Evolutionary conservation across 2,329 filamentous ascomycete species (phyloP), one percentile per base, ranked within the genome.

Genomic region (Apiospora arundinis): DNA sequence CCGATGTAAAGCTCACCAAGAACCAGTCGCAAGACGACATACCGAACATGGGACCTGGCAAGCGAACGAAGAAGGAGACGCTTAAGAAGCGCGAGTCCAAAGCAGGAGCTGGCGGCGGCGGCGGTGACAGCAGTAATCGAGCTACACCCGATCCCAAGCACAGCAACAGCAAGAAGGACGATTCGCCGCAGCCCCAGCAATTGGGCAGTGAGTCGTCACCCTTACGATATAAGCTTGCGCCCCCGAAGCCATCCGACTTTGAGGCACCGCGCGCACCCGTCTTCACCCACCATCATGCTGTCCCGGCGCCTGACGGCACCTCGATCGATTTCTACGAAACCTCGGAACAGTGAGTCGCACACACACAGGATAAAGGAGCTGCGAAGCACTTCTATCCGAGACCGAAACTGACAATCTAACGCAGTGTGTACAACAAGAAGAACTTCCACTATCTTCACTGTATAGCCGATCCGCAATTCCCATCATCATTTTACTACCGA

Each of bases 381-480:
- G 69, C 32, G 67, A 71, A 40, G 37, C 18, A 1, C 65, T 69
- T 42, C 69, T 56, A 42, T 16, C 68, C 32, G 8, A 40, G 1
- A 6, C 32, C 32, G 56, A 60, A n/a, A n/a, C 73, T 73, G 69
- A 75, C 68, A 8, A 8, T 44, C 8, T 18, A 42, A 16, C 9
- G 52, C 65, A 89, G 88, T 78, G 88, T 90, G 21, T 88, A 85
- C 71, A 92, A 92, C 74, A 91, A 91, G 76, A 91, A 90, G 77
- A 89, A 92, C 70, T 98, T 95, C 80, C 92, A 94, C 72, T 98
- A 98, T 80, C 93, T 92, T 44, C 93, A 95, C 77, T 97, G 94
- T 80, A 95, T 98, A 75, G 94, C 95, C 75, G 95, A 98, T 75
- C 94, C 95, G 1, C 87, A 89, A 25, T 97, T 98, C 78, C 92